Evolutionary conservation across 2,329 filamentous ascomycete genomes (phyloP), one percentile per base, ranked within the genome.

Genomic region (Sclerotinia subarctica): DNA sequence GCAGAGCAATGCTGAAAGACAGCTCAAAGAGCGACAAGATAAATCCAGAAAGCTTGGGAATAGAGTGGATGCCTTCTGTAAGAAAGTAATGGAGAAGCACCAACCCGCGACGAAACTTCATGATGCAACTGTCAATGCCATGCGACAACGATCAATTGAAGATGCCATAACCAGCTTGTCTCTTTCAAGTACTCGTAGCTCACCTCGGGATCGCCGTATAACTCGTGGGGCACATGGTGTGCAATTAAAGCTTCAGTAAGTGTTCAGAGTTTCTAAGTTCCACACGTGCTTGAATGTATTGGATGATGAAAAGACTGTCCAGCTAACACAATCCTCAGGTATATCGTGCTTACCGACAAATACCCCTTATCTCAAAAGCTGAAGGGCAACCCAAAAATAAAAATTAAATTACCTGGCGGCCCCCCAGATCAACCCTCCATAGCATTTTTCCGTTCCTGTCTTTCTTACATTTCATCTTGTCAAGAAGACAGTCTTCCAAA

Each of bases 41-140:
- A 64, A 69, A 51, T 64, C 69, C 4, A 57, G 42, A 5, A 52
- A 66, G 8, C 53, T 79, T 0, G 66, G 74, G n/a, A 73, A 66
- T 2, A 64, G 66, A 11, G 69, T 78, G 11, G 60, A 56, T 1
- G 46, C 42, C 0, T 77, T 80, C 38, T 69, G 72, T 21, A 59
- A 46, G 3, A 73, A 69, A 0, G 72, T 78, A 24, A 70, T 72
- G 19, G 72, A 75, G 13, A 75, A 76, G 53, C 74, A 81, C 59
- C 77, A 81, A 54, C 79, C 79, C 2, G 74, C 74, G 0, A 75
- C 77, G 58, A 81, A 79, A 63, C 78, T 81, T 19, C 75, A 80
- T 42, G 76, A 80, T 56, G 79, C 80, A 17, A 78, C 72, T 0
- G 38, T 78, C 8, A 70, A 76, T n/a, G 56, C 69, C 54, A 71